A percentile compares a stretch with the other conserved stretches of the same genome.
phyloP scores from a whole-genome alignment of 2,329 filamentous ascomycete species.

The Harringtonia lauricola region DNA sequence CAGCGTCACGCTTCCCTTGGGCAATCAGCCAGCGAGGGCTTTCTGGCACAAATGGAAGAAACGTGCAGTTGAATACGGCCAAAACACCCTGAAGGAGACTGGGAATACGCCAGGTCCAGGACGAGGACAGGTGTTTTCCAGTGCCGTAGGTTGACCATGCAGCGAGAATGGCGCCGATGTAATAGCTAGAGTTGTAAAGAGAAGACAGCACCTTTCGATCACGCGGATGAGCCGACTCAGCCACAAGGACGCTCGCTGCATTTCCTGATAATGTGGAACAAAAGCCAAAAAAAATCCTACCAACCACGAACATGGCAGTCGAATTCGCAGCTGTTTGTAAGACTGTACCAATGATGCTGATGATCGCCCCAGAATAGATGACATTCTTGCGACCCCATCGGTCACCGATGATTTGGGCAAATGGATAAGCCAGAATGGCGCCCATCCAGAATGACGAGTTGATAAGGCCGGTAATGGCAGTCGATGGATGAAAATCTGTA shows the following conservation, averaged over 20 bases:
- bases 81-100: slow-evolving; percentile 48
- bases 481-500: neutral
- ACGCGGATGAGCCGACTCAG: neutral
- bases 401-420: neutral
- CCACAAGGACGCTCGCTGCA: neutral
- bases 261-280: neutral
- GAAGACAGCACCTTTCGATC: neutral
- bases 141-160: neutral
- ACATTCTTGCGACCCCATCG: neutral
- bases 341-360: neutral
- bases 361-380: neutral
- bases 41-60: slow-evolving; percentile 43
- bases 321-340: neutral
- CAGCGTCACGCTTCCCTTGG: slow-evolving; percentile 31
- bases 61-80: slow-evolving; percentile 42
- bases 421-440: neutral
- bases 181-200: neutral
- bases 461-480: neutral
- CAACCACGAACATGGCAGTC: neutral
- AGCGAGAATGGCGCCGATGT: neutral
- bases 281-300: neutral
- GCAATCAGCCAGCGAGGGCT: slow-evolving; percentile 34
- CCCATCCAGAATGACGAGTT: neutral
- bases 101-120: slow-evolving; percentile 44
- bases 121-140: neutral